Percentiles rank a stretch among this genome's conserved stretches.
Conservation (phyloP, 2,329 filamentous ascomycete species). For the Magnaporthiopsis rhizophila region DNA sequence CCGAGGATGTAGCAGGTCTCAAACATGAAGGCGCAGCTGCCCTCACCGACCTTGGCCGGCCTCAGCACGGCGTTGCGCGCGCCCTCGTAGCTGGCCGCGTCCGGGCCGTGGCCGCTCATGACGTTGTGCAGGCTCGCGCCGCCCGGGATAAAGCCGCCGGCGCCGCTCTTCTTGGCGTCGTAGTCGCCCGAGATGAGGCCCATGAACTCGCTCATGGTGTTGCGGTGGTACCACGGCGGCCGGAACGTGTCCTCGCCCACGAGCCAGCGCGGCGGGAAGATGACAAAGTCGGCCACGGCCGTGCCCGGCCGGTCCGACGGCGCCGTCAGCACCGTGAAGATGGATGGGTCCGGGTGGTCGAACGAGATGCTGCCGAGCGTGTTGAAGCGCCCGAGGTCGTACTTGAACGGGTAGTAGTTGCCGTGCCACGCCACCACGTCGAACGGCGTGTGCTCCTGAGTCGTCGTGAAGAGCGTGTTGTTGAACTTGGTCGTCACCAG, state of each 20-base stretch:
- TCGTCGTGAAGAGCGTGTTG: constrained; percentile 48
- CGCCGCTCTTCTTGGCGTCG: constrained; percentile 36
- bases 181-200: constrained; percentile 35
- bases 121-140: constrained; percentile 45
- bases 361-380: constrained; percentile 54
- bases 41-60: constrained; percentile 34
- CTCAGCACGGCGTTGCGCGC: constrained; percentile 35
- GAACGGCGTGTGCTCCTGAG: constrained; percentile 54
- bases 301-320: constrained; percentile 41
- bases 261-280: constrained; percentile 54
- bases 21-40: constrained; percentile 44
- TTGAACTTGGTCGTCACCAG: constrained; percentile 50
- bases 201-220: constrained; percentile 42
- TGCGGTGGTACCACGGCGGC: constrained; percentile 50
- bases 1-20: constrained; percentile 35
- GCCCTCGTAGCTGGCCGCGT: constrained; percentile 36
- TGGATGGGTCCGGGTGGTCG: constrained; percentile 58
- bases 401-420: constrained; percentile 62
- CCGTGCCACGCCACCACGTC: constrained; percentile 63
- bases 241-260: constrained; percentile 49
- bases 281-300: constrained; percentile 49
- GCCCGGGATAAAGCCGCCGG: constrained; percentile 32
- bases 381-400: constrained; percentile 57
- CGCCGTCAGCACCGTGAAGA: constrained; percentile 52
- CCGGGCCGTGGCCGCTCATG: constrained; percentile 46